Base-by-base conservation (phyloP, 163 green algal species). In the Scenedesmus sp. region DNA sequence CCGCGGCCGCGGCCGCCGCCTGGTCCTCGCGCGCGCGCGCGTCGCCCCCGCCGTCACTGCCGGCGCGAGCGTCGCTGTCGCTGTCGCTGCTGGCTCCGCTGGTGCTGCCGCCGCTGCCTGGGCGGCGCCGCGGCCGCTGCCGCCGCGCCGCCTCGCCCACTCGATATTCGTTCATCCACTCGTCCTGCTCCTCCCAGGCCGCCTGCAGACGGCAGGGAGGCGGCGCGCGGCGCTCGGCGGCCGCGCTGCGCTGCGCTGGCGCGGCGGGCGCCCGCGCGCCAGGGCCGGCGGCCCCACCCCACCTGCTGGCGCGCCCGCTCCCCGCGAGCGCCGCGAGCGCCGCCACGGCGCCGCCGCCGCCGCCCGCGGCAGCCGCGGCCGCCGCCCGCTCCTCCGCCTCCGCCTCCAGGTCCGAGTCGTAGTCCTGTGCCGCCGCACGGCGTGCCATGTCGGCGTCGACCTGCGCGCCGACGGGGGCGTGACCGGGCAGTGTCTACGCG, bases 131-230 rank as follows among this genome's bases (percentile, higher is more conserved):
- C 44, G 1, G 63, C 63, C 48, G 1, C 34, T 70, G 17, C 26
- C 17, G 62, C 42, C 56, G 63, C 44, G 39, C 7, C 4, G 56
- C 39, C 63, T 58, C 26, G 36, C 39, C 24, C 53, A 83, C 44
- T 14, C 88, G 75, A 69, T 92, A 92, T 28, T 81, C 60, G 44
- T 90, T 80, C 88, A 92, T 92, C 88, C 88, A 92, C 22, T 77
- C 78, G 39, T 92, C 53, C 50, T 89, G 80, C 42, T 80, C 44
- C 13, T 74, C 57, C 85, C 87, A 90, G 2, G 56, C 70, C 7
- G 72, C 56, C 85, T 89, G 69, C 44, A 63, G 1, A 31, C 2
- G 11, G 57, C 29, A 47, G 2, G 9, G 29, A 20, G 22, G 28
- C 56, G 42, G 6, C 29, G 10, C 7, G n/a, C n/a, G n/a, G n/a